Base-by-base conservation (phyloP, 2,329 filamentous ascomycete species). In the Cyphellophora attinorum region DNA sequence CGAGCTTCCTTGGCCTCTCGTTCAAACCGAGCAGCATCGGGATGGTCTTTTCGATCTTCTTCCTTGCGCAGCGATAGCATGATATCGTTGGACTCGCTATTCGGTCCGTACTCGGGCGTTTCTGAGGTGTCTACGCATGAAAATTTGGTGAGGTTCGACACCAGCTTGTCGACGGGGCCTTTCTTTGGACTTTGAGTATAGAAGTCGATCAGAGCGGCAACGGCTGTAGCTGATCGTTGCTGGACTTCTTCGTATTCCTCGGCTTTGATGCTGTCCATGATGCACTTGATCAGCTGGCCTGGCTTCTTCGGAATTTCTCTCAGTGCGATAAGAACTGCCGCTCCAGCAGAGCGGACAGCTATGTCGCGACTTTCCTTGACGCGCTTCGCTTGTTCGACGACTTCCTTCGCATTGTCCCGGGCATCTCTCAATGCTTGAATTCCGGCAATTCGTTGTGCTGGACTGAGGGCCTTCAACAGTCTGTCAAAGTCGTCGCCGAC, bases 231-330 rank as follows among this genome's bases (percentile, higher is more conserved):
- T 17, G 89, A 94, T 15, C 89, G 81, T 48, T 75, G 76, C 56
- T 98, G 91, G 2, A 98, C 68, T 46, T 91, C 84, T 17, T 81
- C 61, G 51, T 93, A 96, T 50, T 95, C 91, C 55, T 98, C 93
- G 23, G 78, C 79, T 61, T 96, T 98, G 53, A 98, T 75, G 51
- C 89, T 96, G 57, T 98, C 91, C 91, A 98, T 98, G 59, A 98
- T 83, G 2, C 79, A 85, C 61, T 94, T 95, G 62, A 98, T 98
- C 10, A 94, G 76, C 12, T 80, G 75, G 42, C 85, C 86, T 6
- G 89, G 86, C 56, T 93, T 96, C 72, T 94, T 96, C 0, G 93
- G 89, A 6, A 95, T 71, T 18, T 82, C 72, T 38, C 79, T 76
- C 62, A 96, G 79, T n/a, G 86, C 81, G 31, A 98, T 82, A 37